Conservation (phyloP, 1,284 basidiomycete species). For the Ceratobasidium sp. region DNA sequence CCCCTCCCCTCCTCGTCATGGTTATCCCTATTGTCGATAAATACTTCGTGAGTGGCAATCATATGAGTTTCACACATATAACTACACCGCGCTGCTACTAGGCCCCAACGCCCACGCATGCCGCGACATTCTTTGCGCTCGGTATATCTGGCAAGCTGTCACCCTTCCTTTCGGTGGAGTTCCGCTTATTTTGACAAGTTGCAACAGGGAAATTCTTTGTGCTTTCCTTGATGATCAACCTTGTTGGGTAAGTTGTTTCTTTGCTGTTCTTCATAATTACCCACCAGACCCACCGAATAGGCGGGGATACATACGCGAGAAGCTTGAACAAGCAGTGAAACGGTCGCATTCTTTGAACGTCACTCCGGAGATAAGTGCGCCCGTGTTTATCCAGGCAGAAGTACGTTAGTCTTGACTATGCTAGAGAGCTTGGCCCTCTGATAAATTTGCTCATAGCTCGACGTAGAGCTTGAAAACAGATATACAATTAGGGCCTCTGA, state of each 20-base stretch:
- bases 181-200: neutral
- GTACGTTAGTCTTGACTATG: neutral
- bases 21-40: neutral
- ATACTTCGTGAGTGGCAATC: neutral
- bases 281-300: neutral
- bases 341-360: neutral
- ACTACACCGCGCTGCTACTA: no score
- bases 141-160: neutral
- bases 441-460: no score
- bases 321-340: slow-evolving; percentile 8
- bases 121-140: neutral
- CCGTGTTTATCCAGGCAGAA: neutral
- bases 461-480: no score
- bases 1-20: neutral
- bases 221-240: neutral
- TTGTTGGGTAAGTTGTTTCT: neutral
- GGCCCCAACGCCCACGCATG: neutral
- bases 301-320: slow-evolving; percentile 34
- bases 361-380: neutral
- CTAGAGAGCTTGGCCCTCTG: no score
- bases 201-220: neutral
- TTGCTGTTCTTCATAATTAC: no score
- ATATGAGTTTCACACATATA: neutral
- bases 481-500: no score
- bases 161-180: neutral